Base-by-base conservation (phyloP, 2,329 filamentous ascomycete species). In the Zasmidium cellare region DNA sequence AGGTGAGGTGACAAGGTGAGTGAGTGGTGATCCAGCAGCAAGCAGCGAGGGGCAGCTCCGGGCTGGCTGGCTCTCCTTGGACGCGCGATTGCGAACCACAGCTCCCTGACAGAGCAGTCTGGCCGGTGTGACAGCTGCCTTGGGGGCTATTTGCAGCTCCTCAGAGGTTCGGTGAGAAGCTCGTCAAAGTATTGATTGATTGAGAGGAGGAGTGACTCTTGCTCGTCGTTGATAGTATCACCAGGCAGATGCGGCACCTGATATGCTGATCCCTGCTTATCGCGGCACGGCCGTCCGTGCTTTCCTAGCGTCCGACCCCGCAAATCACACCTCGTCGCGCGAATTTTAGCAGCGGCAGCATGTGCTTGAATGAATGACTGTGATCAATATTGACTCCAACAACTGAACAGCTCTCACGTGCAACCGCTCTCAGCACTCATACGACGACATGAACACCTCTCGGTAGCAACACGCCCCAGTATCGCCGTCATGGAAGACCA, bases 401-500 rank as follows among this genome's bases (percentile, higher is more conserved):
- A 5, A 18, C 12, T 41, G 35, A 41, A 16, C n/a, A 14, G 16
- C 35, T 14, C 5, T 14, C 5, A n/a, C 7, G 3, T 41, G 25
- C 6, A 41, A 3, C 16, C 16, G 6, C 16, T n/a, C 16, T 14
- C 35, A 14, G 3, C 35, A 14, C 35, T 9, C 35, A 18, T 5
- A 14, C n/a, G n/a, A 41, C 23, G 28, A 56, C 53, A 64, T 57
- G 53, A 56, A 28, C 59, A 22, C 55, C 49, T 28, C 25, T 44
- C 64, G 63, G 53, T 62, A 57, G 49, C 56, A 48, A 46, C 45
- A 55, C 47, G 57, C 51, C 48, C 49, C 55, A n/a, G 47, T 20
- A 38, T 25, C 56, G 23, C 58, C 53, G 54, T 41, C 56, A 65
- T 62, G 63, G 64, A 61, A 24, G 31, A 56, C 49, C 35, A 53